These are phyloP conservation scores for Digitaria exilis DNA, from an alignment of 202 grass and related monocot species.

Conservation along the genomic window DNA sequence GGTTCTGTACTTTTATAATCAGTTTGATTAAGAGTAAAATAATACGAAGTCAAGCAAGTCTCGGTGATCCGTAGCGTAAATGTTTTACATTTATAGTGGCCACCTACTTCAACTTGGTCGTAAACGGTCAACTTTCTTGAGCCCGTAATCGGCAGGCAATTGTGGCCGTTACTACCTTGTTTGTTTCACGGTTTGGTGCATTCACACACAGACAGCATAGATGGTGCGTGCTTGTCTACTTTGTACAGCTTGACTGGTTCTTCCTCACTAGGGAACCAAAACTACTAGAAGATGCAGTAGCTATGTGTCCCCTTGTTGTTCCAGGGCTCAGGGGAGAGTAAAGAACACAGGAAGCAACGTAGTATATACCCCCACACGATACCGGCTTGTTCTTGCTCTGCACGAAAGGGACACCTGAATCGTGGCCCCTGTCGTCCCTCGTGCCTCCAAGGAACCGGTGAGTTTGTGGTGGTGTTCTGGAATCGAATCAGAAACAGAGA, in stretches of 20 bases:
- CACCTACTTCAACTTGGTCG: neutral
- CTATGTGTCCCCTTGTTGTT: neutral
- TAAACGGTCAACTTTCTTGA: neutral
- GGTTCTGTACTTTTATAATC: neutral
- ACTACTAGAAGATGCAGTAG: neutral
- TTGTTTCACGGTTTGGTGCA: neutral
- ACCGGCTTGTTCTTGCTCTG: neutral
- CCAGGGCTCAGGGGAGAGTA: neutral
- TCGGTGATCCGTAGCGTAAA: no score
- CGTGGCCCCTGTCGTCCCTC: neutral
- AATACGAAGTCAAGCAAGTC: neutral
- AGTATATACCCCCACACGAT: neutral
- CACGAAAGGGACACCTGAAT: conserved; percentile 3
- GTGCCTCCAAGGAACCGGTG: neutral
- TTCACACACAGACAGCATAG: neutral
- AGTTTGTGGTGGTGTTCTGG: neutral
- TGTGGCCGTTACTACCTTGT: neutral
- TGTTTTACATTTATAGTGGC: no score
- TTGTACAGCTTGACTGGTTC: neutral
- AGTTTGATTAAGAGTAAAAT: neutral
- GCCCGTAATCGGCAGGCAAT: neutral
- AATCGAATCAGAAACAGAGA: no score
- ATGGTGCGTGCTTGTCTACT: neutral
- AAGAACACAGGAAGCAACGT: neutral
- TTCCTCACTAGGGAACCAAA: neutral